Evolutionary conservation across 768 basidiomycete genomes (phyloP), one percentile per base, ranked within the genome.

Genomic region (Auriscalpium vulgare): DNA sequence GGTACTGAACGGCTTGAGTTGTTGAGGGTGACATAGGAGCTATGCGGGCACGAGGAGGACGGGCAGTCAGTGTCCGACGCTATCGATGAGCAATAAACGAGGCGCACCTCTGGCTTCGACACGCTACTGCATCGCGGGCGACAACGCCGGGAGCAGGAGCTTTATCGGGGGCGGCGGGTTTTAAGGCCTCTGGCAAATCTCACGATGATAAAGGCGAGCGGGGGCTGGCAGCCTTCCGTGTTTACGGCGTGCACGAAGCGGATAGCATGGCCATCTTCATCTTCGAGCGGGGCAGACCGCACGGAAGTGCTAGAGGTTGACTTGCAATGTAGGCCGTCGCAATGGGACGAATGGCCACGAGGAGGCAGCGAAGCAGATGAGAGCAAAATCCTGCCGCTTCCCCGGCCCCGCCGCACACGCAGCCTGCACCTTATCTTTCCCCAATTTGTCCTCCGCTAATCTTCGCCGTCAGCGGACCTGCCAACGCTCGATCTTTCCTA

Each of bases 251-350:
- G 72, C 87, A 88, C 87, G 87, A 88, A 87, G 86, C 85, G 65
- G 58, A 75, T 71, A 73, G 78, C 78, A 78, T 82, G 79, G 70
- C 75, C 71, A 68, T 66, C 68, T 74, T n/a, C n/a, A n/a, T n/a
- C n/a, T n/a, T 71, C 75, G 72, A 75, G 72, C 75, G 75, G n/a
- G 77, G 74, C 71, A 67, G 77, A 75, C 77, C 74, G 74, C 73
- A 74, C 75, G 75, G 72, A 77, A 81, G 76, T 73, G 74, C 75
- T 73, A 80, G 79, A 80, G 78, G 78, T 66, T 80, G 80, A 83
- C 79, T 77, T 87, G 80, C 79, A 88, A 87, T 87, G 87, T 88
- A 87, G 80, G 81, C 65, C 66, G 74, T 68, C 74, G 74, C 59
- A 79, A 79, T 74, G 75, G 79, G 79, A 78, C 75, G 70, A 67